Conservation (phyloP, 2,329 filamentous ascomycete genomes). For the Anthostomella pinea region DNA sequence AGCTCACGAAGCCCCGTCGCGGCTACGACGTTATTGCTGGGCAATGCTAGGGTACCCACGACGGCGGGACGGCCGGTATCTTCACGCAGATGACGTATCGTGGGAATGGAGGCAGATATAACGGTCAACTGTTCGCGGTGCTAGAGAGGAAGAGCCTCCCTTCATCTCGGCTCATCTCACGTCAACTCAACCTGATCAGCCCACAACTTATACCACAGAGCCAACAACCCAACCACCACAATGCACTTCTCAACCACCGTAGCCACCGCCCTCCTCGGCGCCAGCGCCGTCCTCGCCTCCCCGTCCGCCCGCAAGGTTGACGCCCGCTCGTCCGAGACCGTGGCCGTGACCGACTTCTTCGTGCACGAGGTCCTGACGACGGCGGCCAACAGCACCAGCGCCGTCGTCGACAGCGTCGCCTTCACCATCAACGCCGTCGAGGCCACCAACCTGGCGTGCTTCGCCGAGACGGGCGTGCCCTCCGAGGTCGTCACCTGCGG, state of each 20-base stretch:
- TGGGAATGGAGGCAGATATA: too few species aligned
- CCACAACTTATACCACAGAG: too few species aligned
- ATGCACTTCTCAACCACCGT: slow-evolving; percentile 24
- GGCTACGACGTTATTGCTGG: too few species aligned
- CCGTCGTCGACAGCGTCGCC: slow-evolving; percentile 11
- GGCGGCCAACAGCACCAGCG: slow-evolving; percentile 2
- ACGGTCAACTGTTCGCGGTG: too few species aligned
- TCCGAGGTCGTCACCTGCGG: slow-evolving; percentile 25
- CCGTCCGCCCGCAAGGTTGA: background rate
- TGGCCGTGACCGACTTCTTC: slow-evolving; percentile 21
- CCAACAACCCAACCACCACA: too few species aligned
- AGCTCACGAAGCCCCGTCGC: too few species aligned
- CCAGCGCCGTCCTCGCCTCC: slow-evolving; percentile 13
- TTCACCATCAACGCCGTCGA: slow-evolving; percentile 14
- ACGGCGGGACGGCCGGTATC: too few species aligned
- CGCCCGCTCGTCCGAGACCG: slow-evolving; percentile 19
- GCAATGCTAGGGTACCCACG: too few species aligned
- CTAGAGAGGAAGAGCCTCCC: too few species aligned
- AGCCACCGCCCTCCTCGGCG: slow-evolving; percentile 17
- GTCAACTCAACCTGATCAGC: too few species aligned
- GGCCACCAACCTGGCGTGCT: slow-evolving; percentile 12
- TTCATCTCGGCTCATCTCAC: too few species aligned
- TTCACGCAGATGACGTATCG: too few species aligned
- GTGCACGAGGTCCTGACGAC: slow-evolving; percentile 19
- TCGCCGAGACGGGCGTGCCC: slow-evolving; percentile 13